Base-by-base conservation (phyloP, 148 eudicot genomes). In the Heliamphora exappendiculata region DNA sequence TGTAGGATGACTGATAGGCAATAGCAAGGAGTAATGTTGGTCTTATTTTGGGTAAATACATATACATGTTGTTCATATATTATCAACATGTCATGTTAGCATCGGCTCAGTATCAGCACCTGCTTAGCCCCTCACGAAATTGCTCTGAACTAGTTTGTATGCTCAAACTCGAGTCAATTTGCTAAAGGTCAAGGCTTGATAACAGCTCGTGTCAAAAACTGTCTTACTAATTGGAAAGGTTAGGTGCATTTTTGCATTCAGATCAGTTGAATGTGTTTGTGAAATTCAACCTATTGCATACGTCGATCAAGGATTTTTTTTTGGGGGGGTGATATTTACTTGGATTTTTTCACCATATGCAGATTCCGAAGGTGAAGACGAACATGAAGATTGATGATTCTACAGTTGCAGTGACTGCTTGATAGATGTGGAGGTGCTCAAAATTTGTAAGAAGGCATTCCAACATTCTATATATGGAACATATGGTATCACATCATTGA, bases 361-460 rank as follows among this genome's bases (percentile, higher is more conserved):
- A 76, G 78, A 76, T 65, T 76, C 78, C 2, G 78, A 76, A 66
- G 19, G 63, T 19, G 77, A 75, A 75, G 77, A 75, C 31, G 50
- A 76, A 4, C 78, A 76, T 66, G 72, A 76, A 76, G 78, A 76
- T 53, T 76, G 78, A 76, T 76, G 17, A 8, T 41, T 39, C 8
- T 66, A 50, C 63, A 76, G 72, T 49, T 76, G 72, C 49, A n/a
- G 63, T 50, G 34, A 3, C 50, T 49, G 45, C 70, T 62, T 34
- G 34, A 33, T 71, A 53, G 10, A 28, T 33, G 42, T 34, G 36
- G 16, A 50, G 75, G 73, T 70, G 41, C 22, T 71, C 33, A 13
- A 50, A 49, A 39, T 71, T 42, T 42, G 49, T 37, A 22, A 51
- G 26, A 29, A 28, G 36, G 55, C 73, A 70, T 28, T 70, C n/a